Base-by-base conservation (phyloP, 352 stramenopile species). In the Globisporangium megalacanthum region DNA sequence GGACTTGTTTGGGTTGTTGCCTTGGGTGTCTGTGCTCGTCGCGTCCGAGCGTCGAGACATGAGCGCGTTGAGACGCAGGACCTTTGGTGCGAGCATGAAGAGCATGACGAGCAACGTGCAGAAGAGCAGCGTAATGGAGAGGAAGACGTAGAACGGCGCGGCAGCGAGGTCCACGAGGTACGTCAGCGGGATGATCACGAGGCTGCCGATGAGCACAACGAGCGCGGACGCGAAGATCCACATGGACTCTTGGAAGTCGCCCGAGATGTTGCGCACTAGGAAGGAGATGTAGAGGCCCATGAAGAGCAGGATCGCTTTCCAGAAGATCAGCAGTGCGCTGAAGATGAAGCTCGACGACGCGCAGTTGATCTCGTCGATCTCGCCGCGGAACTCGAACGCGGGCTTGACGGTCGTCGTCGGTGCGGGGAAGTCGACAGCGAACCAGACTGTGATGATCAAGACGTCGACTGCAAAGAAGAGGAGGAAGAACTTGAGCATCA, bases 241-340 rank as follows among this genome's bases (percentile, higher is more conserved):
- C 48, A 79, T 67, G 6, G 77, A 72, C 33, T 89, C 79, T 49
- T 89, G 79, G 50, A 88, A 88, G 54, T 88, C 77, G 35, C 46
- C 44, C n/a, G 44, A 31, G n/a, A 76, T 61, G 19, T 77, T 61
- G 1, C 63, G 59, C 36, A 72, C 67, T 14, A 69, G 47, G 29
- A 69, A 69, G 4, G 58, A 62, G 15, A 71, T 31, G 42, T 68
- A 66, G 17, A 65, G 45, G 6, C 58, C 59, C 31, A 62, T 44
- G 48, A 64, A 64, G 13, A 69, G 51, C 39, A 73, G 13, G n/a
- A 73, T 62, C 4, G 65, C 47, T 39, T 79, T 79, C 65, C 65
- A 79, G 53, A 79, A 79, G 20, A 79, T 74, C 17, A 73, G 44
- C 25, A 75, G 29, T 19, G 61, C 58, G 10, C 50, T 65, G 50